Conservation (phyloP, 2,329 filamentous ascomycete species). For the Pyrenochaeta sp. region DNA sequence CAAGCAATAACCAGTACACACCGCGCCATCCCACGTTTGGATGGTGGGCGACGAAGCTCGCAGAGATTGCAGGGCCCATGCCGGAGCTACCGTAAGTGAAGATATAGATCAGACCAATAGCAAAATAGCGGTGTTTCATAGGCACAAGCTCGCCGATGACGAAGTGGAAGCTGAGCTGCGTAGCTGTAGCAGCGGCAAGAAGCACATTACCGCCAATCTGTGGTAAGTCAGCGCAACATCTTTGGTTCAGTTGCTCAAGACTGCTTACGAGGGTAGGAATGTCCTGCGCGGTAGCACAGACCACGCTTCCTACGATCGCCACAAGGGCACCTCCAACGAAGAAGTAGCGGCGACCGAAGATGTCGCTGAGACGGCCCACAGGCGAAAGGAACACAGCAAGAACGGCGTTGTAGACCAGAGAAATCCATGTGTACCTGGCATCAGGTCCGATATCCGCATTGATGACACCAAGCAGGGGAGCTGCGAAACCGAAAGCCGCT, state of each 20-base stretch:
- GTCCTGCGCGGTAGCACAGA: constrained; percentile 22
- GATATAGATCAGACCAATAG: constrained; percentile 21
- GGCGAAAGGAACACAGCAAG: constrained; percentile 12
- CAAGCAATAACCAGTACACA: constrained; percentile 30
- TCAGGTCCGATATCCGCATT: constrained; percentile 24
- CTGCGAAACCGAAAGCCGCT: constrained; percentile 22
- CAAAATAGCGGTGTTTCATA: constrained; percentile 33
- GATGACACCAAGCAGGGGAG: constrained; percentile 20
- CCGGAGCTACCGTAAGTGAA: constrained; percentile 23
- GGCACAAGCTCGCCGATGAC: constrained; percentile 31
- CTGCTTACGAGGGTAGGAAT: constrained; percentile 15
- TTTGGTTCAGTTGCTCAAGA: background rate
- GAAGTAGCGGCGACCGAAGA: constrained; percentile 32
- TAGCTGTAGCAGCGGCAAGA: constrained; percentile 14
- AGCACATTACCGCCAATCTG: constrained; percentile 18
- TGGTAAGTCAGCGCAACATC: background rate
- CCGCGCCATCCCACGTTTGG: constrained; percentile 29
- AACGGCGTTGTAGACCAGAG: constrained; percentile 12
- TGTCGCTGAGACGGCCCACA: constrained; percentile 18
- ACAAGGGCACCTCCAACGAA: constrained; percentile 45
- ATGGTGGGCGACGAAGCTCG: constrained; percentile 21
- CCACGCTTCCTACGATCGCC: constrained; percentile 25
- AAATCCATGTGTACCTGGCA: constrained; percentile 13
- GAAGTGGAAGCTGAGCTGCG: constrained; percentile 26
- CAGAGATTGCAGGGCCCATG: constrained; percentile 23